Evolutionary conservation across 2,329 filamentous ascomycete species (phyloP), one percentile per base, ranked within the genome.

Genomic region (Amylocarpus encephaloides): DNA sequence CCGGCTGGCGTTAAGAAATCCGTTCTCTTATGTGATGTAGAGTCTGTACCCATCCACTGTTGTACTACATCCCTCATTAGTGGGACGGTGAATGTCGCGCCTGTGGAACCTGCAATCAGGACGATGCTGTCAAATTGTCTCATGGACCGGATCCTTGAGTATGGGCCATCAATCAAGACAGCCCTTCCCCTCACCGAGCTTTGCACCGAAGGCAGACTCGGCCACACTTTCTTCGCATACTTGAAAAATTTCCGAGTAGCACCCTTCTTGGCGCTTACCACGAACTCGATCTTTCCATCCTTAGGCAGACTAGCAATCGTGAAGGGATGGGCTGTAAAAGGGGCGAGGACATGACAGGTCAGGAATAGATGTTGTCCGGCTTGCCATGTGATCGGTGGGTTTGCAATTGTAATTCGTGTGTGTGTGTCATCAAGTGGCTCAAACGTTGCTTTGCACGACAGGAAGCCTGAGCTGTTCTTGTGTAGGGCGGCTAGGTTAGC

Each of bases 71-170:
- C 86, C 19, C 81, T 82, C 58, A 85, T 95, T 61, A 95, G 95
- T 69, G 87, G 92, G 63, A 78, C 96, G 22, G 83, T 98, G 49
- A 95, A 98, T 67, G 92, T 78, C 19, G 75, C 76, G 2, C 82
- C 82, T 41, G 77, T 82, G 15, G 77, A 77, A 18, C 79, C 79
- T 6, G 80, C 78, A 7, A 84, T 66, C 0, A 85, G 64, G 1
- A 83, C 67, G 2, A 82, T 71, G 48, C 73, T 81, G 53, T 84
- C 80, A 52, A 82, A 83, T 57, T 82, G 79, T 18, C 72, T 70
- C 13, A 83, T 65, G 1, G 74, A 70, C 45, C 77, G 64, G 5
- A 78, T 65, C 19, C 60, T 64, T 29, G 78, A 75, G 53, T 79
- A 80, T 1, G 78, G 75, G 0, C 77, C 77, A 58, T 79, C 75